These are phyloP conservation scores for Phylloporus rhodoxanthus DNA, from an alignment of 768 basidiomycete genomes.

Conservation along the genomic window DNA sequence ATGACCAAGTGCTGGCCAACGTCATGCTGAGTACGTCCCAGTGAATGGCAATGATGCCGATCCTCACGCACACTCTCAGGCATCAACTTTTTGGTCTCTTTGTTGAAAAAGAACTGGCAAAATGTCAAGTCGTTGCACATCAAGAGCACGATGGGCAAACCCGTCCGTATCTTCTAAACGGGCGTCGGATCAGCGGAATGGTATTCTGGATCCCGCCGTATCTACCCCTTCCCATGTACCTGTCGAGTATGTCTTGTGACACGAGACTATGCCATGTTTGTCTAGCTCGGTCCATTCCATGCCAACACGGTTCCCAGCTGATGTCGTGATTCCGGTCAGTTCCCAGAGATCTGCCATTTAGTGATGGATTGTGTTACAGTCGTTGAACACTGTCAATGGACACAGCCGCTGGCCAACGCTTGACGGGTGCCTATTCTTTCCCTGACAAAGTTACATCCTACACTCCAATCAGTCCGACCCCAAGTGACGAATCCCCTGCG, in stretches of 20 bases:
- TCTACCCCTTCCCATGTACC: slow-evolving; percentile 20
- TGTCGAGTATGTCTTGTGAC: slow-evolving; percentile 13
- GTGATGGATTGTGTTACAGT: not conserved
- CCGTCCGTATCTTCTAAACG: slow-evolving; percentile 82
- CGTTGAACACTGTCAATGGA: not conserved
- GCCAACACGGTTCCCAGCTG: slow-evolving; percentile 9
- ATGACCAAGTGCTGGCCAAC: slow-evolving; percentile 94
- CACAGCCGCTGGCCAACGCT: slow-evolving; percentile 11
- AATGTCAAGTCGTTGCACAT: slow-evolving; percentile 98
- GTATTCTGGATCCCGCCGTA: slow-evolving; percentile 9
- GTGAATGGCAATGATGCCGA: not conserved
- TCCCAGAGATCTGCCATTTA: slow-evolving; percentile 4
- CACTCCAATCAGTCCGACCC: slow-evolving; percentile 21
- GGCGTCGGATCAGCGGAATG: slow-evolving; percentile 12
- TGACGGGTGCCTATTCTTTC: slow-evolving; percentile 9
- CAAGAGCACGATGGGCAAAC: slow-evolving; percentile 99
- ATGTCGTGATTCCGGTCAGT: not conserved
- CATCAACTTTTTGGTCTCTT: slow-evolving; percentile 99
- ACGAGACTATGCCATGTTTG: slow-evolving; percentile 3
- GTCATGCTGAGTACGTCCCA: slow-evolving; percentile 84
- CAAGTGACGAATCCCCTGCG: not conserved
- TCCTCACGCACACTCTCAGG: slow-evolving; percentile 38
- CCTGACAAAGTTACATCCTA: slow-evolving; percentile 14
- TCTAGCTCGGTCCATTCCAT: slow-evolving; percentile 2
- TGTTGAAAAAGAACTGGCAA: slow-evolving; percentile 99